These are phyloP conservation scores for Leucocoprinus sp. DNA, from an alignment of 768 basidiomycete genomes.

Conservation along the genomic window DNA sequence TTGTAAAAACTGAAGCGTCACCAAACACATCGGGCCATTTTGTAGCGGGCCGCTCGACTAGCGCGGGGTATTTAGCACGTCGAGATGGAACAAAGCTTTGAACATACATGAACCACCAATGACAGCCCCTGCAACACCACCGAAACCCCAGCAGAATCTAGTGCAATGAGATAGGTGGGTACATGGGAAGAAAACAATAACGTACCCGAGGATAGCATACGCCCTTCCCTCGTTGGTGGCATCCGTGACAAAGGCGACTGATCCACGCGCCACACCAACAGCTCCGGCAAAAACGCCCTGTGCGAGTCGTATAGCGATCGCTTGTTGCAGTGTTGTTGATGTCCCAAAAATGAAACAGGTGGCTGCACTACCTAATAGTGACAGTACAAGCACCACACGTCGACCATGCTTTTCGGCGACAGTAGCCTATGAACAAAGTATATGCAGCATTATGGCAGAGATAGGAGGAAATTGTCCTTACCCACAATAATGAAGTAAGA, in stretches of 20 bases:
- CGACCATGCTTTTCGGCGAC: constrained; percentile 88
- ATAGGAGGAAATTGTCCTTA: constrained; percentile 22
- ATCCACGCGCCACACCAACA: constrained; percentile 89
- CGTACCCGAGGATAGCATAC: constrained; percentile 84
- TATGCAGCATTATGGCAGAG: constrained; percentile 2
- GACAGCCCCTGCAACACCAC: constrained; percentile 86
- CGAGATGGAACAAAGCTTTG: neutral
- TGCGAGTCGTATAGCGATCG: constrained; percentile 76
- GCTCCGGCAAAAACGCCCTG: constrained; percentile 93
- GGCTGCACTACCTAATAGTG: constrained; percentile 77
- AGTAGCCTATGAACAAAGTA: constrained; percentile 51
- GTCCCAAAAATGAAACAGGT: constrained; percentile 78
- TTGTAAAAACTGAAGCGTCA: constrained; percentile 55
- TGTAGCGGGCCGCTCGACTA: constrained; percentile 75
- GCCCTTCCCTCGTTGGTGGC: constrained; percentile 89
- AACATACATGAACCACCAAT: constrained; percentile 75
- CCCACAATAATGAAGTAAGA: constrained; percentile 91
- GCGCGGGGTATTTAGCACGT: constrained; percentile 13
- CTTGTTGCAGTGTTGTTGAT: constrained; percentile 65
- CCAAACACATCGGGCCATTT: constrained; percentile 82
- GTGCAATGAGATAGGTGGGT: constrained; percentile 5
- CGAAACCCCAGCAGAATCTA: constrained; percentile 94
- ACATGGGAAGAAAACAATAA: constrained; percentile 4
- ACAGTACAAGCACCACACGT: constrained; percentile 75
- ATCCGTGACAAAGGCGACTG: constrained; percentile 82